Base-by-base conservation (phyloP, 345 rosid genomes). In the Linum usitatissimum region DNA sequence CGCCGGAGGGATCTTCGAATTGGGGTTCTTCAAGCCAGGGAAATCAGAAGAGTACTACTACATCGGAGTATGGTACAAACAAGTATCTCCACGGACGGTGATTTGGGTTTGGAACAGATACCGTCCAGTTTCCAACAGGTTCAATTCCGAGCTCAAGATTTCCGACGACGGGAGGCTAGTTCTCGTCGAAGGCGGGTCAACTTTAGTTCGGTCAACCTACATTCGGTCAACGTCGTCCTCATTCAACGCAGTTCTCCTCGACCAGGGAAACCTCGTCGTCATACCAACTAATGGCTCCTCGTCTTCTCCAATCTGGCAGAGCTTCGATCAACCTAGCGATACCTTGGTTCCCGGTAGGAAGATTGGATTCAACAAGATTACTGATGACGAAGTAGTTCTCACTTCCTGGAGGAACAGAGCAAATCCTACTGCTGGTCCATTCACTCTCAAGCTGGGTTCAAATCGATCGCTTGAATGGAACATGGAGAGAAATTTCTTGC, bases 61-160 rank as follows among this genome's bases (percentile, higher is more conserved):
- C 60, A 63, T 90, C 66, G 93, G 89, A 57, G 83, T 83, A 68
- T 83, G 86, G 96, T 87, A 83, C 72, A 49, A 64, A 0, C 49
- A 42, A 42, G 65, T 87, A 18, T 59, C 81, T 56, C 0, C 1
- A 23, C 74, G 0, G 60, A 83, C 86, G 40, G 0, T 71, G 1
- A 81, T 86, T 31, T 87, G 96, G 97, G 90, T 88, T 9, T 94
- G 96, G 49, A 91, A 88, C 61, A 78, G 94, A 61, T 82, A 79
- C 34, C 64, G 20, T 14, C 88, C 93, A 3, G 69, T 88, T 66
- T 63, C 70, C 18, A 75, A 84, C 62, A 78, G 57, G 17, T 31
- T 2, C 61, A 68, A 81, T 17, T 75, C 91, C 0, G 69, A 68
- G 38, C 73, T 91, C 60, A 83, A 67, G 71, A 77, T 91, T 49